Evolutionary conservation across 306 rosid species (phyloP).

Genomic region (Prinsepia uniflora): DNA sequence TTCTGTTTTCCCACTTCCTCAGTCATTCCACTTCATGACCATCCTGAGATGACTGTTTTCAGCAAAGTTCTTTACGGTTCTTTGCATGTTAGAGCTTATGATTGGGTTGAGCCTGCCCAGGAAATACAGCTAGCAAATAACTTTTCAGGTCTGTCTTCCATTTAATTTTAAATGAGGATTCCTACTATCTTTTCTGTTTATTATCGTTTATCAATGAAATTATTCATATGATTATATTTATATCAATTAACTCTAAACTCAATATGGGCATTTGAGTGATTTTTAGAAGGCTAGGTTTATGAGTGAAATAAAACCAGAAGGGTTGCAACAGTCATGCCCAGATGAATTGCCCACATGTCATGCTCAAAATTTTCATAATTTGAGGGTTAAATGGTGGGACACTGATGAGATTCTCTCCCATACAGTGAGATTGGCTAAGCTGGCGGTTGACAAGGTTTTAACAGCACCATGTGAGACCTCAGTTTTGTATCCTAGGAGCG

Average conservation of each 20-base stretch:
- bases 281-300: not conserved
- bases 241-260: no score
- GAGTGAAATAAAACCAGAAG: not conserved
- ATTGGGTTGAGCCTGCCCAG: conserved; percentile 87
- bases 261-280: not conserved
- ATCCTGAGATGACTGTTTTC: conserved; percentile 94
- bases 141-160: conserved; percentile 47
- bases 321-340: not conserved
- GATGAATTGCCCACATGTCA: not conserved
- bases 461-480: conserved; percentile 70
- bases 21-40: conserved; percentile 88
- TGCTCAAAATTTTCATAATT: not conserved
- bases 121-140: conserved; percentile 53
- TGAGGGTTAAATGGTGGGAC: not conserved
- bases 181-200: not conserved
- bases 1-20: conserved; percentile 92
- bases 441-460: conserved; percentile 66
- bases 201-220: not conserved
- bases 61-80: conserved; percentile 95
- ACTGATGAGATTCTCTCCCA: not conserved
- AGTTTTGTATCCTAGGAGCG: conserved; percentile 66
- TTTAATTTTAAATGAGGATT: conserved; percentile 6
- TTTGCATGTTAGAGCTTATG: conserved; percentile 91
- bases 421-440: conserved; percentile 76
- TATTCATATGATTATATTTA: not conserved